Percentiles rank a stretch among this genome's conserved stretches.
These are phyloP conservation scores for Podospora australis DNA, from an alignment of 495 filamentous ascomycete species.

Conservation along the genomic window DNA sequence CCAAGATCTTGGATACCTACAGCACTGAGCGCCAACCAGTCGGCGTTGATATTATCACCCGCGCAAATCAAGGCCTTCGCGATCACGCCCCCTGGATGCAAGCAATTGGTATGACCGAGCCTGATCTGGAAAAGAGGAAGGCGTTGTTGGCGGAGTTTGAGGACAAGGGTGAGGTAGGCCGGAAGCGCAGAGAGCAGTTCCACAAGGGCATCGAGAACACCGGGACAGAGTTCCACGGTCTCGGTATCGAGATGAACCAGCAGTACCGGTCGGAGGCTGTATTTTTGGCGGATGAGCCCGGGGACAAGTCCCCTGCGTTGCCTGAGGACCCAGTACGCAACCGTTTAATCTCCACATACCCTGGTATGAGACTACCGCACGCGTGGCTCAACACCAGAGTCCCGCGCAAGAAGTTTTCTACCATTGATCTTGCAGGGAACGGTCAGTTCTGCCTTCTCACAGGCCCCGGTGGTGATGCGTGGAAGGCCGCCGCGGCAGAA, in stretches of 20 bases:
- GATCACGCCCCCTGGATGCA: conserved; percentile 29
- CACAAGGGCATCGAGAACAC: conserved; percentile 27
- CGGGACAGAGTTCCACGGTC: conserved; percentile 30
- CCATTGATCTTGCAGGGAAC: conserved; percentile 34
- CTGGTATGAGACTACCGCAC: conserved; percentile 35
- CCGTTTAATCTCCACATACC: conserved; percentile 25
- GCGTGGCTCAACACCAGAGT: conserved; percentile 32
- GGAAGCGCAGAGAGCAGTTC: conserved; percentile 17
- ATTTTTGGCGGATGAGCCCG: conserved; percentile 18
- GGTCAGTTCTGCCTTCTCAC: conserved; percentile 32
- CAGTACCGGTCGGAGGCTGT: conserved; percentile 29
- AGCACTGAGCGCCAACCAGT: conserved; percentile 39
- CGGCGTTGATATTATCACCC: conserved; percentile 28
- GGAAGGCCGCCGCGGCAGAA: conserved; percentile 23
- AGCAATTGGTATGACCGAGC: conserved; percentile 30
- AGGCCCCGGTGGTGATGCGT: conserved; percentile 29
- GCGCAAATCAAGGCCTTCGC: conserved; percentile 34
- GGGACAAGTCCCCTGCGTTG: conserved; percentile 5
- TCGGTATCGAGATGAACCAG: conserved; percentile 38
- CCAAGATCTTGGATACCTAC: conserved; percentile 27
- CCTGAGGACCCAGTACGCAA: conserved; percentile 17
- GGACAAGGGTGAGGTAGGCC: conserved; percentile 20
- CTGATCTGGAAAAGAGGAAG: conserved; percentile 16
- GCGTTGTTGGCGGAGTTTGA: conserved; percentile 25
- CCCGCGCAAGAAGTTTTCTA: conserved; percentile 25